Evolutionary conservation across 805 yeast genomes (phyloP), one percentile per base, ranked within the genome.

Genomic region (Deakozyma indianensis): DNA sequence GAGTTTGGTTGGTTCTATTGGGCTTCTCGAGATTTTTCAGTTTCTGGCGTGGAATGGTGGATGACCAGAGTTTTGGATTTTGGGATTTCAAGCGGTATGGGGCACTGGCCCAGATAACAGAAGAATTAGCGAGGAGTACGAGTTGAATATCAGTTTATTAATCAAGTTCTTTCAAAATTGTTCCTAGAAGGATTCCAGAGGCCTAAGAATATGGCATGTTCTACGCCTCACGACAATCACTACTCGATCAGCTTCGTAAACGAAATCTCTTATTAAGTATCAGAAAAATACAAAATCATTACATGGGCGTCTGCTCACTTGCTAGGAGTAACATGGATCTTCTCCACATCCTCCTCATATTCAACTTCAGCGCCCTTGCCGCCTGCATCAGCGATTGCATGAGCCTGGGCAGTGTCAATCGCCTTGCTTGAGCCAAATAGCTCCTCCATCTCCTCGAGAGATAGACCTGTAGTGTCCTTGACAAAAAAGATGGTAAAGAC

Each of bases 371-470:
- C 28, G 50, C 24, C 35, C 23, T 23, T 20, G 11, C 28, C 28
- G n/a, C n/a, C n/a, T 9, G 28, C 28, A 25, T 25, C 28, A n/a
- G 38, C 38, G 16, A 32, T 32, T 11, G 38, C 38, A 14, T 32
- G 18, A 11, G 38, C 38, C 18, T 32, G 38, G 18, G 9, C 20
- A 32, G 16, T 48, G 41, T 53, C 51, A 41, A 50, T 42, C 21
- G 48, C 49, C 18, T 43, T 45, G 14, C 48, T 41, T 16, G 50
- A 42, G 4, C 46, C 60, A 53, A 66, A 69, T 67, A 78, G 67
- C 56, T 71, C 76, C 59, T 82, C 85, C 54, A 83, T 83, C 65
- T 82, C 86, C 65, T 83, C 92, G 61, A 83, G 72, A 41, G 83
- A 70, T 57, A 83, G 70, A 49, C 90, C 90, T 64, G 74, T 77